Evolutionary conservation across 2,329 filamentous ascomycete species (phyloP).

Genomic region (Xylariales sp.): DNA sequence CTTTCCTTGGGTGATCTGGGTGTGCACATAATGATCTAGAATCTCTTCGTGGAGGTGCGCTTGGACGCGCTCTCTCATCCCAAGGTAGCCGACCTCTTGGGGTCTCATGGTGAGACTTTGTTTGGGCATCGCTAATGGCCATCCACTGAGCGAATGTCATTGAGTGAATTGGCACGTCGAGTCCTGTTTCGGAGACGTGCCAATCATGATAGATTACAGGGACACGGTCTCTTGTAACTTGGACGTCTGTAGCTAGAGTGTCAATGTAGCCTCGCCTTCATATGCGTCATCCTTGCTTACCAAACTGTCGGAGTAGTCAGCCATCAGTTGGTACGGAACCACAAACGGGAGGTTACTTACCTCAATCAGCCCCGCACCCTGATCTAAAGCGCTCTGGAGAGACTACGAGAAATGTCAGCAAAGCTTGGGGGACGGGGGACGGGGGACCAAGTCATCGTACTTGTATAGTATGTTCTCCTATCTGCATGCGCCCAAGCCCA

Average conservation of each 20-base stretch:
- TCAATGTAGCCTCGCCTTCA: no score
- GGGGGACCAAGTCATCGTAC: not conserved
- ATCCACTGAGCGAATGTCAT: slow-evolving; percentile 9
- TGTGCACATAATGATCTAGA: slow-evolving; percentile 5
- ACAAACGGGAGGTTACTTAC: not conserved
- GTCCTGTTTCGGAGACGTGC: slow-evolving; percentile 6
- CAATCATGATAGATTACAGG: slow-evolving; percentile 9
- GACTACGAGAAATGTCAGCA: not conserved
- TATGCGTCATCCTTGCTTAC: no score
- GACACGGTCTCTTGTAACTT: slow-evolving; percentile 5
- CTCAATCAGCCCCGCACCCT: slow-evolving; percentile 5
- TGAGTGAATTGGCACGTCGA: slow-evolving; percentile 7
- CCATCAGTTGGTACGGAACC: no score
- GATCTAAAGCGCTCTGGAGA: slow-evolving; percentile 6
- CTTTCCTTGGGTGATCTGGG: slow-evolving; percentile 2
- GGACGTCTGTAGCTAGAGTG: slow-evolving; percentile 1
- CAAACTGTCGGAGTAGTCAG: slow-evolving; percentile 5
- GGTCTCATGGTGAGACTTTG: not conserved
- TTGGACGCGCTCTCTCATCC: slow-evolving; percentile 7
- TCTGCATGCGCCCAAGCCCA: slow-evolving; percentile 3
- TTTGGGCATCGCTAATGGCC: slow-evolving; percentile 4
- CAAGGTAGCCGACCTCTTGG: slow-evolving; percentile 5
- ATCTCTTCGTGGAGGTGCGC: not conserved
- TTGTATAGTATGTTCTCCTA: slow-evolving; percentile 8
- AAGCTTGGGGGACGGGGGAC: no score